phyloP scores from a whole-genome alignment of 208 protist species.

The Leishmania gerbilli region DNA sequence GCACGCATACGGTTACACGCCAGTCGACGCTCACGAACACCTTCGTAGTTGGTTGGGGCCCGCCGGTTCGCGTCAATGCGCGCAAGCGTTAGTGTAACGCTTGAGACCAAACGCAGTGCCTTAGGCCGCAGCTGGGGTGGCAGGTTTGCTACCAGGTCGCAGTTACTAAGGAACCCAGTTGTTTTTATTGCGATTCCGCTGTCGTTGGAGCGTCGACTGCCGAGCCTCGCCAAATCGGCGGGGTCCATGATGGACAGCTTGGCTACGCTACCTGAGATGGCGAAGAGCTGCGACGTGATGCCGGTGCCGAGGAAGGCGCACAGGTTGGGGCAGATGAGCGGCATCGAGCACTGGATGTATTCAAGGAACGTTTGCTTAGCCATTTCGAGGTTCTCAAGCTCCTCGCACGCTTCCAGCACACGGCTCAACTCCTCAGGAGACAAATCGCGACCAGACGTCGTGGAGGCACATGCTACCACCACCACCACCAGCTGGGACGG shows the following conservation, averaged over 20 bases:
- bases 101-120: conserved; percentile 78
- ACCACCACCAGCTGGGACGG: conserved; percentile 87
- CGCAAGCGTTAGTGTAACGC: conserved; percentile 57
- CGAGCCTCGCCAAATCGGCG: conserved; percentile 63
- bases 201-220: conserved; percentile 63
- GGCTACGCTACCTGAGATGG: conserved; percentile 70
- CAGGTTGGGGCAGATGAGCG: conserved; percentile 91
- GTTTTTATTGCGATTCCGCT: conserved; percentile 78
- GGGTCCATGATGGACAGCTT: conserved; percentile 81
- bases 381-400: conserved; percentile 91
- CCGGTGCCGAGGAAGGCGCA: conserved; percentile 90
- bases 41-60: conserved; percentile 67
- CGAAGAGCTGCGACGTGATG: conserved; percentile 92
- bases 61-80: conserved; percentile 86
- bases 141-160: conserved; percentile 79
- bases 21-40: conserved; percentile 60
- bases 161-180: conserved; percentile 88
- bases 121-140: conserved; percentile 85
- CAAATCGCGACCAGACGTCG: conserved; percentile 77
- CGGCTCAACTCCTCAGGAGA: conserved; percentile 56
- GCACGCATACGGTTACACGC: conserved; percentile 65
- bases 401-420: conserved; percentile 82
- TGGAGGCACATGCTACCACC: conserved; percentile 87
- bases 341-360: conserved; percentile 93
- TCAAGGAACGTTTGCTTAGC: conserved; percentile 93